Evolutionary conservation across 1,139 yeast genomes (phyloP).

Genomic region (Arxiozyma slooffiae): DNA sequence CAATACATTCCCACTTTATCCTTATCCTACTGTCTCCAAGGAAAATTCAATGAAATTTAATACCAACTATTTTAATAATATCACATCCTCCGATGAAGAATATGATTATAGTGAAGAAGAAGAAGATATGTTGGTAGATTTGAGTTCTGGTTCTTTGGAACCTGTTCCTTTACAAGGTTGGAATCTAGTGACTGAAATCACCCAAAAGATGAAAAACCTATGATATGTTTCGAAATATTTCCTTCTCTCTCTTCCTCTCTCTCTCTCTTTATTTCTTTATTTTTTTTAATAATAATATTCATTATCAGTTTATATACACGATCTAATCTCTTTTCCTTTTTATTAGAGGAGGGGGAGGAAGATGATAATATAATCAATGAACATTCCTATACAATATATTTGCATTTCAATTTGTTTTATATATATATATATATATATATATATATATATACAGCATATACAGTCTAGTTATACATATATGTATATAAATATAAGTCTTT

Average conservation of each 20-base stretch:
- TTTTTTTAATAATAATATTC: background rate
- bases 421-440: background rate
- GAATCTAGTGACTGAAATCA: constrained; percentile 18
- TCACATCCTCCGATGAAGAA: constrained; percentile 1
- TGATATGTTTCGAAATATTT: constrained; percentile 2
- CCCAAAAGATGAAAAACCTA: constrained; percentile 19
- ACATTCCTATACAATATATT: background rate
- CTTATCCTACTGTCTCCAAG: background rate
- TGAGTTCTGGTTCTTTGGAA: constrained; percentile 22
- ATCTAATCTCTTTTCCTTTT: too few species aligned
- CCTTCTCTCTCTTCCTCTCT: background rate
- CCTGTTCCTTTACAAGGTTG: constrained; percentile 21
- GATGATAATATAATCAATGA: background rate
- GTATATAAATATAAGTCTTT: too few species aligned
- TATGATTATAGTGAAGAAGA: constrained; percentile 12
- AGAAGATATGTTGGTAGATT: constrained; percentile 27
- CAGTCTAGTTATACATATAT: too few species aligned
- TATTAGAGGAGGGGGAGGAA: too few species aligned
- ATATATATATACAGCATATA: background rate
- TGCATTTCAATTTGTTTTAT: background rate
- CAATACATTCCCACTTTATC: background rate
- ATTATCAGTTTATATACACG: too few species aligned
- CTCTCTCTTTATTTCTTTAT: background rate
- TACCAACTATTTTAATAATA: background rate
- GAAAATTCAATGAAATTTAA: background rate